phyloP scores from a whole-genome alignment of 495 filamentous ascomycete species.

The Neurospora intermedia region DNA sequence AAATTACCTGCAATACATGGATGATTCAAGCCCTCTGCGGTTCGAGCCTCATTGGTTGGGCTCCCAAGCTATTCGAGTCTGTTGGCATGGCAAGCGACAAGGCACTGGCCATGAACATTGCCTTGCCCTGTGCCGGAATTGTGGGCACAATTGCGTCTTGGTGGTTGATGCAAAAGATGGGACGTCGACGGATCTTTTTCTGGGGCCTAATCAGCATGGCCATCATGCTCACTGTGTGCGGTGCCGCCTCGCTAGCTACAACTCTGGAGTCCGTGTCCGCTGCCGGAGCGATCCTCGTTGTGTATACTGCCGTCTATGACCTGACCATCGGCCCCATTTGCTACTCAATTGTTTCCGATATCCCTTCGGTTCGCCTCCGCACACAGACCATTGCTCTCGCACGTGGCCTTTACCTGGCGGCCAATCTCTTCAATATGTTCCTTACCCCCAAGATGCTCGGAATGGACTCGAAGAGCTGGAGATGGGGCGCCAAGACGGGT shows the following conservation, averaged over 20 bases:
- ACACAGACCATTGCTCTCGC: slow-evolving; percentile 46
- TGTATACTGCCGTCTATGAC: slow-evolving; percentile 41
- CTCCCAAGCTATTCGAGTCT: slow-evolving; percentile 57
- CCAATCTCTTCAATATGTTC: slow-evolving; percentile 32
- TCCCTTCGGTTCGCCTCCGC: slow-evolving; percentile 42
- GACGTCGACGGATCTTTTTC: slow-evolving; percentile 43
- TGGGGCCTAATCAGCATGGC: slow-evolving; percentile 35
- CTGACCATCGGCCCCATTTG: slow-evolving; percentile 49
- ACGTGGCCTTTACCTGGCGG: slow-evolving; percentile 46
- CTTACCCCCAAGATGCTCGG: slow-evolving; percentile 40
- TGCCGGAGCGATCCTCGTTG: slow-evolving; percentile 42
- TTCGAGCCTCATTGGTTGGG: slow-evolving; percentile 58
- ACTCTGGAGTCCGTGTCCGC: slow-evolving; percentile 27
- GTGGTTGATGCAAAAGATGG: slow-evolving; percentile 39
- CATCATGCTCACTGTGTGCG: slow-evolving; percentile 26
- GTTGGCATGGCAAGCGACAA: slow-evolving; percentile 45
- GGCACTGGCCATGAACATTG: slow-evolving; percentile 40
- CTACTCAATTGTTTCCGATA: slow-evolving; percentile 50
- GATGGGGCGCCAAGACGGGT: slow-evolving; percentile 39
- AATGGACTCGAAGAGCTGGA: slow-evolving; percentile 32
- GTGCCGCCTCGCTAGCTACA: slow-evolving; percentile 15
- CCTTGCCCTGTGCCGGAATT: slow-evolving; percentile 35
- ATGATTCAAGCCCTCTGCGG: slow-evolving; percentile 61
- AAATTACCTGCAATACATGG: slow-evolving; percentile 59
- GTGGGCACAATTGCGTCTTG: slow-evolving; percentile 42